phyloP scores from a whole-genome alignment of 2,329 filamentous ascomycete species.

The Fusarium acutatum region DNA sequence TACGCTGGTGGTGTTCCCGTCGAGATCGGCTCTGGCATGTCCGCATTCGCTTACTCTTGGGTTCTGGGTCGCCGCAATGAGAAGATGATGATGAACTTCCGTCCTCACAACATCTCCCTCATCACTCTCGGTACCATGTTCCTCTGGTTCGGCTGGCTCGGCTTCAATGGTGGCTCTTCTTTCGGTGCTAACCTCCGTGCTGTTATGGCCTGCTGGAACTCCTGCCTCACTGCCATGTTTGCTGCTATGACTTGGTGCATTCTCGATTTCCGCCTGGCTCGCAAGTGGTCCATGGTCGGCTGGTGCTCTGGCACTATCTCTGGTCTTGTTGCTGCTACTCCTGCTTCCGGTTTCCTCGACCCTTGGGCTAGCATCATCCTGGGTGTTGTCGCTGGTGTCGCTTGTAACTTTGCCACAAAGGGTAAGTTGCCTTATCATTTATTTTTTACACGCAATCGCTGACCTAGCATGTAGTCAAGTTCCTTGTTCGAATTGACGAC shows the following conservation, averaged over 20 bases:
- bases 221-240: slow-evolving; percentile 91
- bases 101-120: slow-evolving; percentile 97
- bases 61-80: slow-evolving; percentile 95
- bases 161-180: slow-evolving; percentile 96
- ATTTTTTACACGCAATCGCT: background rate
- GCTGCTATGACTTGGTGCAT: slow-evolving; percentile 93
- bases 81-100: slow-evolving; percentile 99
- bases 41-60: slow-evolving; percentile 94
- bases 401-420: slow-evolving; percentile 75
- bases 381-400: slow-evolving; percentile 71
- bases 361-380: slow-evolving; percentile 73
- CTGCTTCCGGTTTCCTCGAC: slow-evolving; percentile 73
- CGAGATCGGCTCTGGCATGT: slow-evolving; percentile 94
- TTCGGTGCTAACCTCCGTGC: slow-evolving; percentile 95
- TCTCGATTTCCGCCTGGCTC: slow-evolving; percentile 92
- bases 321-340: slow-evolving; percentile 74
- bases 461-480: slow-evolving; percentile 58
- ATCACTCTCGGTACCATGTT: slow-evolving; percentile 95
- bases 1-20: slow-evolving; percentile 97
- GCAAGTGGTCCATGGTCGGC: slow-evolving; percentile 88
- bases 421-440: slow-evolving; percentile 37
- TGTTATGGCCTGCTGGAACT: slow-evolving; percentile 98
- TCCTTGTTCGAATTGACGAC: slow-evolving; percentile 71
- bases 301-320: slow-evolving; percentile 78
- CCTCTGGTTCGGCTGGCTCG: slow-evolving; percentile 98